A percentile compares a stretch with the other conserved stretches of the same genome.
Evolutionary conservation across 2,329 filamentous ascomycete genomes (phyloP).

Genomic region (Colletotrichum costaricense): DNA sequence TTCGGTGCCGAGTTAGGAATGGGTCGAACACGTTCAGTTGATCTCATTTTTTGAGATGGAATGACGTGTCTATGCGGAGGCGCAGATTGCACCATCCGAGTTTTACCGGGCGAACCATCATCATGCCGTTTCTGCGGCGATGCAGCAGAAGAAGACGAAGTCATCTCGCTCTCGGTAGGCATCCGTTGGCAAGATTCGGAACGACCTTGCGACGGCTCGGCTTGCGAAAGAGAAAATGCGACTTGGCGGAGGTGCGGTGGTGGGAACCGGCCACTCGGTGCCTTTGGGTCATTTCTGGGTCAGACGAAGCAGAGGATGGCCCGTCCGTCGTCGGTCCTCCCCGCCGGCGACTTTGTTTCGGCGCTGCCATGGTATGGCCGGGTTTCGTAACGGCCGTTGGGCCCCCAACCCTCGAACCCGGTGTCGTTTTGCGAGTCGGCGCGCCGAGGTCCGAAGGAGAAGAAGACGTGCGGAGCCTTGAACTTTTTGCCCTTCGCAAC

Average conservation of each 20-base stretch:
- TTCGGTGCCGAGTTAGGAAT: not conserved
- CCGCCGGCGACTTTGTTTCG: not conserved
- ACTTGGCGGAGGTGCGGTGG: not conserved
- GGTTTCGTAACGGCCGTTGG: not conserved
- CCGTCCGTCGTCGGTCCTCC: not conserved
- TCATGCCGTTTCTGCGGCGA: not conserved
- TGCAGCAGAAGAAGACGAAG: not conserved
- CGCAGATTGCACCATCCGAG: not conserved
- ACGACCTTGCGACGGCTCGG: not conserved
- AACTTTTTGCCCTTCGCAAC: not conserved
- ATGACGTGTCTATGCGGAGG: not conserved
- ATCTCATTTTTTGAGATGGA: not conserved
- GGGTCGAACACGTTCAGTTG: not conserved
- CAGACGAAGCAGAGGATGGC: not conserved
- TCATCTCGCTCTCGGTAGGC: not conserved
- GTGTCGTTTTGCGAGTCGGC: not conserved
- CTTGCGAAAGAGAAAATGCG: not conserved
- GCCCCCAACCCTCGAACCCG: not conserved
- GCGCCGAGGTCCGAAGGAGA: not conserved
- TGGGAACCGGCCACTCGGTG: not conserved
- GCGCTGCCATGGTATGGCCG: not conserved
- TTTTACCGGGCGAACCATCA: not conserved
- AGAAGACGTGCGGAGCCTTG: not conserved
- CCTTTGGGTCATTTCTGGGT: not conserved
- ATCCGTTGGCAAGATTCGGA: not conserved